Conservation (phyloP, 805 yeast genomes). For the Ogataea haglerorum region DNA sequence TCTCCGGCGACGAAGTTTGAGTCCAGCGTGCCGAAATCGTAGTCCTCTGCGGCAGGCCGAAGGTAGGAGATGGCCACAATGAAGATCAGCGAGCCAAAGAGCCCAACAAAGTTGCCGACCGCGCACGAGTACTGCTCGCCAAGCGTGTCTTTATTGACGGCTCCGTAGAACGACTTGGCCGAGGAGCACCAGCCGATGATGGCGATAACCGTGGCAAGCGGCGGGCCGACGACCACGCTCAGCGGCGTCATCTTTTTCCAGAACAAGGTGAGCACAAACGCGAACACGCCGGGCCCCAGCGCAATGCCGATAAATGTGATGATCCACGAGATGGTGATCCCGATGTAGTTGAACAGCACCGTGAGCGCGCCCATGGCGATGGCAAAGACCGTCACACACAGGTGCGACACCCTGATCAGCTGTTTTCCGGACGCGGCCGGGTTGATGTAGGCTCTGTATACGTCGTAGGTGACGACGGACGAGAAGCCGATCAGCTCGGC, state of each 20-base stretch:
- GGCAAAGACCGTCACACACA: conserved; percentile 40
- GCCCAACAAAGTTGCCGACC: conserved; percentile 43
- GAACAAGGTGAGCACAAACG: conserved; percentile 42
- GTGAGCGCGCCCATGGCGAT: conserved; percentile 39
- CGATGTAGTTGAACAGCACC: conserved; percentile 39
- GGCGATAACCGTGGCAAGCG: conserved; percentile 50
- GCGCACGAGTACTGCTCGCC: conserved; percentile 42
- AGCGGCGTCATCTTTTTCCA: conserved; percentile 38
- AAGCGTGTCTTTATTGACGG: conserved; percentile 40
- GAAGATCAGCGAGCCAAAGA: conserved; percentile 32
- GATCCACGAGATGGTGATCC: conserved; percentile 41
- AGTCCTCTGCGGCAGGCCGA: conserved; percentile 26
- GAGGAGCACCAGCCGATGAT: conserved; percentile 45
- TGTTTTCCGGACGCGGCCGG: conserved; percentile 39
- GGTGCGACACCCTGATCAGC: conserved; percentile 36
- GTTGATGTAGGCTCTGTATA: conserved; percentile 38
- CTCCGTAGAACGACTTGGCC: conserved; percentile 42
- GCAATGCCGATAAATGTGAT: conserved; percentile 46
- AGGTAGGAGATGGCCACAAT: conserved; percentile 28
- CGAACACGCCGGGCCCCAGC: conserved; percentile 49
- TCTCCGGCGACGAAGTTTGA: conserved; percentile 31
- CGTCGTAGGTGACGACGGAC: conserved; percentile 38
- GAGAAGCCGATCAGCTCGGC: conserved; percentile 42
- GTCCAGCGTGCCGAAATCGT: conserved; percentile 28
- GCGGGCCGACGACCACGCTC: conserved; percentile 39